Evolutionary conservation across 768 basidiomycete species (phyloP), one percentile per base, ranked within the genome.

Genomic region (Podaxis sp.): DNA sequence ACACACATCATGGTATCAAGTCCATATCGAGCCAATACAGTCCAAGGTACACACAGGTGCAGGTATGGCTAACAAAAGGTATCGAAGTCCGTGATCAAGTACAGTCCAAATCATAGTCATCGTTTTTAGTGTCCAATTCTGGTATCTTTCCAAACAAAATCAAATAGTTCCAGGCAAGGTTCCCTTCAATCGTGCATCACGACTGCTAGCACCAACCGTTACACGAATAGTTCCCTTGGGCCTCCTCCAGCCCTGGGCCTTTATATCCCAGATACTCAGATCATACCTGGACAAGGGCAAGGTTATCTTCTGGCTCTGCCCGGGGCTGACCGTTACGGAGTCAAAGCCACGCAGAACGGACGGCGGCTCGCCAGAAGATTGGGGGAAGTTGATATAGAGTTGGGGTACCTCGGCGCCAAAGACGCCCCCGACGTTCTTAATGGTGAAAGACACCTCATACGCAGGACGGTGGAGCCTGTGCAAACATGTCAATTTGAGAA

Each of bases 261-360:
- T 81, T 1, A 82, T 83, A 71, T 94, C 90, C 93, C 91, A 94
- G 59, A 91, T 80, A 22, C 85, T 88, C 66, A 91, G 67, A 65
- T 90, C 87, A 66, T 90, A 86, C 38, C 88, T 78, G 13, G 89
- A 86, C 36, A 93, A 76, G 7, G 77, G 80, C 66, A 93, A 79
- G 5, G 76, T 79, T 1, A 86, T 84, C 7, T 64, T 71, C 61
- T 71, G 71, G 25, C 70, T 79, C 68, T 86, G 71, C 1, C 83
- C 83, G 1, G 85, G 79, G 2, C 67, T 55, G 0, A 90, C 65
- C 8, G 79, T 76, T 33, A 87, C 74, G 68, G 89, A 77, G 13
- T 82, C 82, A 76, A 93, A 93, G 2, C 91, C 91, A 64, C 82
- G 85, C 36, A 91, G 77, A 36, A 93, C 69, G 2, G 84, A 85